A percentile compares a stretch with the other conserved stretches of the same genome.
These are phyloP conservation scores for Penicillium turbatum DNA, from an alignment of 495 filamentous ascomycete genomes.

Conservation along the genomic window DNA sequence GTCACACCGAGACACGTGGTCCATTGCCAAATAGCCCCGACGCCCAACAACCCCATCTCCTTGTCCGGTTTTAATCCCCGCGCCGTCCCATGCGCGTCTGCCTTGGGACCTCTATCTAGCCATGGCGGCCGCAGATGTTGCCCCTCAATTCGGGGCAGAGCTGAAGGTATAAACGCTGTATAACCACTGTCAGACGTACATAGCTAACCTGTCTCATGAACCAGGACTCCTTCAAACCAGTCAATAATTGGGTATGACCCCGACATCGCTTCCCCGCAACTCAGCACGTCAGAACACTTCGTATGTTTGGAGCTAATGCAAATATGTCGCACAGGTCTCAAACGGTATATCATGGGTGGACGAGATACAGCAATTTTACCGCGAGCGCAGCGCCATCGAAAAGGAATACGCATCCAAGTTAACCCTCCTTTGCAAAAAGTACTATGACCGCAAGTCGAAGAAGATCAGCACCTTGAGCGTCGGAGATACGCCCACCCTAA, in stretches of 20 bases:
- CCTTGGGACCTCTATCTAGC: slow-evolving; percentile 16
- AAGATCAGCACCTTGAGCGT: slow-evolving; percentile 87
- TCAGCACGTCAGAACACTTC: slow-evolving; percentile 17
- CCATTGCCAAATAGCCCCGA: background rate
- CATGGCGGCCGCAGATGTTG: slow-evolving; percentile 72
- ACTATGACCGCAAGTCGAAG: slow-evolving; percentile 92
- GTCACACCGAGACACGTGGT: background rate
- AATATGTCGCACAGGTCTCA: slow-evolving; percentile 51
- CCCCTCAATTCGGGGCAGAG: slow-evolving; percentile 81
- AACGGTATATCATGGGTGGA: slow-evolving; percentile 92
- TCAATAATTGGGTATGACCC: slow-evolving; percentile 75
- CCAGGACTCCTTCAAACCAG: slow-evolving; percentile 91
- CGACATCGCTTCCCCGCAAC: slow-evolving; percentile 20
- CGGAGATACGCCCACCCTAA: slow-evolving; percentile 87
- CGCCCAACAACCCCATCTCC: background rate
- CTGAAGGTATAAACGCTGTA: slow-evolving; percentile 62
- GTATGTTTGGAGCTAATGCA: slow-evolving; percentile 28
- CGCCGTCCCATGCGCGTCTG: slow-evolving; percentile 21
- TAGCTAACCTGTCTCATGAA: background rate
- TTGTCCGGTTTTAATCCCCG: background rate
- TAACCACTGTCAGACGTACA: background rate
- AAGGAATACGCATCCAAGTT: slow-evolving; percentile 93
- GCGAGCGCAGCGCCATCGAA: slow-evolving; percentile 87
- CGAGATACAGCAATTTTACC: slow-evolving; percentile 95
- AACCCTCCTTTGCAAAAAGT: slow-evolving; percentile 82